These are phyloP conservation scores for Ustilago bromivora DNA, from an alignment of 1,284 basidiomycete species.

Conservation along the genomic window DNA sequence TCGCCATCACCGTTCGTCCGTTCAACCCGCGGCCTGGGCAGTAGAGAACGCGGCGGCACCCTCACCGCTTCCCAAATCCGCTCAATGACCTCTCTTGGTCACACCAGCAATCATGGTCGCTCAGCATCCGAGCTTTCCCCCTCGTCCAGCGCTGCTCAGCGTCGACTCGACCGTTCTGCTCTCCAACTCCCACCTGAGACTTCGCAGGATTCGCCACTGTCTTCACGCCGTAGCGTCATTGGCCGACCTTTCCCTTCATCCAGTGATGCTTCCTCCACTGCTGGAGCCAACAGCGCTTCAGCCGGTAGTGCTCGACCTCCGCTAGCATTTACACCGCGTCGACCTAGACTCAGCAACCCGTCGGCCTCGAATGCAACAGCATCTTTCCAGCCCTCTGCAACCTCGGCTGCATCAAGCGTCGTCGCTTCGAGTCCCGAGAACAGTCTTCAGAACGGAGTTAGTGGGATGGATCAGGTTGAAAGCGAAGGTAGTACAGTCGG, in stretches of 20 bases:
- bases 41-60: constrained; percentile 25
- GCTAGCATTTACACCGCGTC: constrained; percentile 41
- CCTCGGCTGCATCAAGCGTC: constrained; percentile 25
- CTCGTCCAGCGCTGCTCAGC: constrained; percentile 29
- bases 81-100: constrained; percentile 46
- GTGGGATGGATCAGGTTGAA: constrained; percentile 16
- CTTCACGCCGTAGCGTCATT: constrained; percentile 20
- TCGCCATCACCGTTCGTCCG: constrained; percentile 25
- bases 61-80: constrained; percentile 44
- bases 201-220: constrained; percentile 24
- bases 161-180: constrained; percentile 20
- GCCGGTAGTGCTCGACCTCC: constrained; percentile 8
- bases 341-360: constrained; percentile 52
- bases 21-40: constrained; percentile 16
- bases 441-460: constrained; percentile 20
- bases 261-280: not conserved
- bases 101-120: constrained; percentile 30
- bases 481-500: constrained; percentile 33
- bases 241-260: constrained; percentile 21
- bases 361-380: constrained; percentile 54
- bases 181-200: constrained; percentile 10
- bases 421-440: constrained; percentile 33
- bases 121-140: constrained; percentile 51
- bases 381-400: constrained; percentile 21
- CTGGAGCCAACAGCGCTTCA: not conserved